A percentile compares a stretch with the other conserved stretches of the same genome.
Conservation (phyloP, 129 eudicot genomes). For the Centaurea solstitialis region DNA sequence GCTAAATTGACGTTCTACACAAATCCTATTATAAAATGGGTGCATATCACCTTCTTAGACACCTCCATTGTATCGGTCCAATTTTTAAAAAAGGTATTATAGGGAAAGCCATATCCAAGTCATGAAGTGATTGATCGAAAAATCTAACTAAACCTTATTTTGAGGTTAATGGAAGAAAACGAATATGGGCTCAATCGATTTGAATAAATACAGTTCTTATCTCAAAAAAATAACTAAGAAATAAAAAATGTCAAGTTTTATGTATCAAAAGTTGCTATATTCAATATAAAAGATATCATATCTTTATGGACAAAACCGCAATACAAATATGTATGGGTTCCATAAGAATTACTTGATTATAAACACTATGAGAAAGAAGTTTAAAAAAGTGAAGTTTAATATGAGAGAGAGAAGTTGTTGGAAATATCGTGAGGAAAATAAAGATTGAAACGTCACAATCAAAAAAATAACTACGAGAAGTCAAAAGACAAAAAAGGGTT, state of each 20-base stretch:
- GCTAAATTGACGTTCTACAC: not conserved
- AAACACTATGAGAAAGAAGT: not conserved
- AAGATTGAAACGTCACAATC: slow-evolving; percentile 29
- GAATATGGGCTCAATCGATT: not conserved
- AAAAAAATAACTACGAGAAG: not conserved
- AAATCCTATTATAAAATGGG: not conserved
- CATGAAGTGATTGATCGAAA: not conserved
- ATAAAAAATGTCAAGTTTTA: not conserved
- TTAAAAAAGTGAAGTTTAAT: not conserved
- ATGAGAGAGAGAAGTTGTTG: not conserved
- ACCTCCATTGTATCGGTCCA: not conserved
- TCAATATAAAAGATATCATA: not conserved
- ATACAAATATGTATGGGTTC: not conserved
- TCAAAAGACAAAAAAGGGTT: slow-evolving; percentile 34
- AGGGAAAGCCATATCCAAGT: not conserved
- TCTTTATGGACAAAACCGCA: not conserved
- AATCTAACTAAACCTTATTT: not conserved
- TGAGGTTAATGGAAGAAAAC: not conserved
- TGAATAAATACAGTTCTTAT: not conserved
- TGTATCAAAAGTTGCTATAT: not conserved
- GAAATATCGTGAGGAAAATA: slow-evolving; percentile 18
- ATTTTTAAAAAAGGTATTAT: not conserved
- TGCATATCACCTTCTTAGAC: too few relatives aligned
- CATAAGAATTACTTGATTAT: not conserved
- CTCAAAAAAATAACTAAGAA: not conserved